Percentiles rank a stretch among this genome's conserved stretches.
These are phyloP conservation scores for Fusarium stilboides DNA, from an alignment of 2,329 filamentous ascomycete genomes.

Conservation along the genomic window DNA sequence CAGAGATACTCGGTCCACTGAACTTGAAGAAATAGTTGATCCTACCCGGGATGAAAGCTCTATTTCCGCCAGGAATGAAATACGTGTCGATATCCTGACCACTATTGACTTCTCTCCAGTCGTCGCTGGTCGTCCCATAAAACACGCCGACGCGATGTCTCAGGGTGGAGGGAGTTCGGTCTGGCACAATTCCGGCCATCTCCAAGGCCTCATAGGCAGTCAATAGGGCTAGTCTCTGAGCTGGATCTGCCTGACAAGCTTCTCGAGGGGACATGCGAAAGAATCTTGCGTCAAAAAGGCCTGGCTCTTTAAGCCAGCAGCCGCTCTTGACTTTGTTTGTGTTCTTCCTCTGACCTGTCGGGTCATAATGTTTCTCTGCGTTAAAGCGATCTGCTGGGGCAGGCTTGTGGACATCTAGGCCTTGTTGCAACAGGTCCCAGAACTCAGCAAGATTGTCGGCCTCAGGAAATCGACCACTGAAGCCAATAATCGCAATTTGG, in stretches of 20 bases:
- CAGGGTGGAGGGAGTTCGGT: not conserved
- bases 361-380: conserved; percentile 68
- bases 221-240: conserved; percentile 74
- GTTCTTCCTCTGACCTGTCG: conserved; percentile 66
- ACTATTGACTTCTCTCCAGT: not conserved
- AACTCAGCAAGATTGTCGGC: conserved; percentile 72
- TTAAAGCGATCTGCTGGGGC: conserved; percentile 67
- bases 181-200: conserved; percentile 68
- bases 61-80: conserved; percentile 21
- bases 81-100: not conserved
- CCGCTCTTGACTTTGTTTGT: conserved; percentile 60
- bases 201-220: conserved; percentile 79
- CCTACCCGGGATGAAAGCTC: conserved; percentile 68
- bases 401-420: conserved; percentile 72
- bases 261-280: conserved; percentile 76
- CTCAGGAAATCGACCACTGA: conserved; percentile 74
- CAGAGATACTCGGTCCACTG: conserved; percentile 77
- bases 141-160: not conserved
- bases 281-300: conserved; percentile 76
- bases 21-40: conserved; percentile 86
- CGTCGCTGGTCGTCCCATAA: conserved; percentile 1
- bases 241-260: conserved; percentile 68
- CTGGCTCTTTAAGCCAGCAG: conserved; percentile 72
- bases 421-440: conserved; percentile 75
- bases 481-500: conserved; percentile 74